Evolutionary conservation across 768 basidiomycete species (phyloP).

Genomic region (Termitomyces sp.): DNA sequence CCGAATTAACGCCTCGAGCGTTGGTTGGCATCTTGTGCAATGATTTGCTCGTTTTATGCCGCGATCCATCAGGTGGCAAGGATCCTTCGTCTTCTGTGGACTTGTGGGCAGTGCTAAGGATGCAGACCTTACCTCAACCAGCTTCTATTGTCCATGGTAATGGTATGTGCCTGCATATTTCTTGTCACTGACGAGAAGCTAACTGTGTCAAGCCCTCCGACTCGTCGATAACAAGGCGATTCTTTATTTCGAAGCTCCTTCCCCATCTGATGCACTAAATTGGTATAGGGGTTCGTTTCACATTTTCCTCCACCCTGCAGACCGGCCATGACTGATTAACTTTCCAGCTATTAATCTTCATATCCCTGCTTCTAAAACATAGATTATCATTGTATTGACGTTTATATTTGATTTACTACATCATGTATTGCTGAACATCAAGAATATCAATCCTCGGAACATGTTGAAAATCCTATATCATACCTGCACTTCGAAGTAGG

Average conservation of each 20-base stretch:
- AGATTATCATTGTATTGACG: slow-evolving; percentile 20
- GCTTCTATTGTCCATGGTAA: slow-evolving; percentile 88
- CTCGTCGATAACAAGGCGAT: slow-evolving; percentile 91
- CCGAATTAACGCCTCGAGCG: slow-evolving; percentile 76
- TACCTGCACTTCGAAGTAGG: no score
- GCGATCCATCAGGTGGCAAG: slow-evolving; percentile 76
- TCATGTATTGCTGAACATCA: slow-evolving; percentile 15
- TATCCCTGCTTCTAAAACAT: slow-evolving; percentile 77
- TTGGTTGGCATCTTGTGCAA: slow-evolving; percentile 85
- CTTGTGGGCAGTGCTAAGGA: slow-evolving; percentile 93
- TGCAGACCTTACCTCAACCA: slow-evolving; percentile 90
- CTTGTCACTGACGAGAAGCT: slow-evolving; percentile 3
- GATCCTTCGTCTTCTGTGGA: slow-evolving; percentile 76
- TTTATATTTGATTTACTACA: slow-evolving; percentile 11
- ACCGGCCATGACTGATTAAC: not conserved
- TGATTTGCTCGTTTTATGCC: slow-evolving; percentile 88
- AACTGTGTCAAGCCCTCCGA: slow-evolving; percentile 52
- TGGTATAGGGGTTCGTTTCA: slow-evolving; percentile 76
- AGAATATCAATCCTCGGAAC: slow-evolving; percentile 6
- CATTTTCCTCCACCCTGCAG: not conserved
- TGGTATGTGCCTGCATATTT: slow-evolving; percentile 32
- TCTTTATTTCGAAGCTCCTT: slow-evolving; percentile 81
- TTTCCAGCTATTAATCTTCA: slow-evolving; percentile 78
- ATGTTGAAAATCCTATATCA: not conserved
- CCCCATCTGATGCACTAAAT: slow-evolving; percentile 78